Percentiles rank a stretch among this genome's conserved stretches.
Conservation (phyloP, 2,329 filamentous ascomycete species). For the Pseudogymnoascus sp. region DNA sequence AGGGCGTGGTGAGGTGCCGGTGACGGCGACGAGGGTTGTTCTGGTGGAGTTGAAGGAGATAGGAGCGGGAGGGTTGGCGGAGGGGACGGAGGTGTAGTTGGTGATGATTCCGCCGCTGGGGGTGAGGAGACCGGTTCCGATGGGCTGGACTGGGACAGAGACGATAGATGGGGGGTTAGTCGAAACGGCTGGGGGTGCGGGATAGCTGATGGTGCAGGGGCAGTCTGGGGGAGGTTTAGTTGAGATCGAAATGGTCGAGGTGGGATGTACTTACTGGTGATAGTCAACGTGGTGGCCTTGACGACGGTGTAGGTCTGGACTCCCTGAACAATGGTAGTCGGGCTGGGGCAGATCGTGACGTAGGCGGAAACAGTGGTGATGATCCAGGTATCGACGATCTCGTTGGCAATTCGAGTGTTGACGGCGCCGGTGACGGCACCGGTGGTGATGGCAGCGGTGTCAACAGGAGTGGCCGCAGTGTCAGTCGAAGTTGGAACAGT, state of each 20-base stretch:
- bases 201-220: conserved; percentile 30
- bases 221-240: conserved; percentile 20
- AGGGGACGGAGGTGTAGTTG: background rate
- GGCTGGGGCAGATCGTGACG: conserved; percentile 42
- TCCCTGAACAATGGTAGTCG: conserved; percentile 37
- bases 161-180: background rate
- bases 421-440: conserved; percentile 18
- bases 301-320: conserved; percentile 40
- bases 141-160: background rate
- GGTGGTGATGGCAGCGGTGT: conserved; percentile 14
- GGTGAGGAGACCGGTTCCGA: background rate
- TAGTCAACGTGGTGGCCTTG: conserved; percentile 37
- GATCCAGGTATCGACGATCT: background rate
- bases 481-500: conserved; percentile 45
- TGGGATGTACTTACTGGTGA: conserved; percentile 25
- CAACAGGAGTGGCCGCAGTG: conserved; percentile 32
- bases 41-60: background rate
- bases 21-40: no score
- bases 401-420: background rate
- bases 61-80: background rate
- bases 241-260: background rate
- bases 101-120: background rate
- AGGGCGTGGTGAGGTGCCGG: no score
- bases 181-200: conserved; percentile 2
- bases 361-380: conserved; percentile 32